Percentiles rank a stretch among this genome's conserved stretches.
Evolutionary conservation across 2,329 filamentous ascomycete genomes (phyloP).

Genomic region (Pezicula rhizophila): DNA sequence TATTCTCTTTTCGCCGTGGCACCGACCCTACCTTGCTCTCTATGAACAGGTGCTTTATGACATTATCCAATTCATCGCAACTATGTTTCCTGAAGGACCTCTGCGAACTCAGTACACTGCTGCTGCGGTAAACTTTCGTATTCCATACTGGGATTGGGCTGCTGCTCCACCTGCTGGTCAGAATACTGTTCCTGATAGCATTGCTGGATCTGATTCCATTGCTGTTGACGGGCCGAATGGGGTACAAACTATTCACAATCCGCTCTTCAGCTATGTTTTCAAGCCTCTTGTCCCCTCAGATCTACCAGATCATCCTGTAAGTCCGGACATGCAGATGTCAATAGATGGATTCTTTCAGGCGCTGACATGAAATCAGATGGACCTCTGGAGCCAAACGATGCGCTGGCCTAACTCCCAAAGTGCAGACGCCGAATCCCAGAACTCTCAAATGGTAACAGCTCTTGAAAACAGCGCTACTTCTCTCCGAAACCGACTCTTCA

Average conservation of each 20-base stretch:
- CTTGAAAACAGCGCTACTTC: constrained; percentile 47
- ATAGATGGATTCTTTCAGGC: not conserved
- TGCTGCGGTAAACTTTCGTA: constrained; percentile 34
- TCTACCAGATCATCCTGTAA: constrained; percentile 54
- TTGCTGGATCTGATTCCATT: constrained; percentile 37
- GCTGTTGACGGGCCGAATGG: constrained; percentile 47
- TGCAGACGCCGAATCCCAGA: constrained; percentile 47
- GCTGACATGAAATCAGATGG: constrained; percentile 39
- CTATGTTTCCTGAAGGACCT: constrained; percentile 16
- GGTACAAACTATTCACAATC: constrained; percentile 38
- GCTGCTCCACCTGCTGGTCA: constrained; percentile 40
- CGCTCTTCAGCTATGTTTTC: constrained; percentile 46
- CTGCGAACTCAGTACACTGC: constrained; percentile 36
- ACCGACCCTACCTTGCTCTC: constrained; percentile 48
- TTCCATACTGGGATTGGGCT: constrained; percentile 44
- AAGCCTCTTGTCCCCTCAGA: constrained; percentile 36
- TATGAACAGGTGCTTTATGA: constrained; percentile 51
- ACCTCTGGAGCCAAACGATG: constrained; percentile 53
- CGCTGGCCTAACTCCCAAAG: constrained; percentile 41
- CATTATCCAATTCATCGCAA: constrained; percentile 40
- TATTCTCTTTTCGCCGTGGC: constrained; percentile 37
- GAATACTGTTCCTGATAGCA: constrained; percentile 42
- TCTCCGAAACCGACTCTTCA: constrained; percentile 59
- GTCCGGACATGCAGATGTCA: constrained; percentile 16
- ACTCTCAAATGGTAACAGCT: constrained; percentile 46